A percentile compares a stretch with the other conserved stretches of the same genome.
Evolutionary conservation across 83 land plant species (phyloP).

Genomic region (Picea abies): DNA sequence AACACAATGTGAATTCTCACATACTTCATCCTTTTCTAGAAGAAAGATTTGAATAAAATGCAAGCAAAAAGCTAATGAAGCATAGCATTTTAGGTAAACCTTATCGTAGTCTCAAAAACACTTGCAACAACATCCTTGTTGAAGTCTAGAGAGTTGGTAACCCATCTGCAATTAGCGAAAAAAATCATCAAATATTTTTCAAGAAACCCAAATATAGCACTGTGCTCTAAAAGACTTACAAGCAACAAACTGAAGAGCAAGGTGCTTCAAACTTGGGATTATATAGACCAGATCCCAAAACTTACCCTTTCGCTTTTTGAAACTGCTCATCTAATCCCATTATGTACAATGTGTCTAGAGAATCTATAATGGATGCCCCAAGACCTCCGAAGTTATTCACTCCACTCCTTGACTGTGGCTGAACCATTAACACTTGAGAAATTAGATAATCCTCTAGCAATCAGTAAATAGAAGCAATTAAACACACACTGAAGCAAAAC

Average conservation of each 20-base stretch:
- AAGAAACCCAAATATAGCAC: background rate
- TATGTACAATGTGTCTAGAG: constrained; percentile 95
- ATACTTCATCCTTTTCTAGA: background rate
- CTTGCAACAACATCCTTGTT: constrained; percentile 91
- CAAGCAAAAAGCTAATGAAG: background rate
- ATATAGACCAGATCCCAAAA: constrained; percentile 11
- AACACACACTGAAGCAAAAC: background rate
- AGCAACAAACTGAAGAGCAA: background rate
- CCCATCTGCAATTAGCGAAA: constrained; percentile 71
- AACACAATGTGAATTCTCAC: background rate
- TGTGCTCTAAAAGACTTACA: constrained; percentile 8
- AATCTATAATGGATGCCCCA: constrained; percentile 94
- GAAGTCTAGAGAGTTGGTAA: constrained; percentile 84
- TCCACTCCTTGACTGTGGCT: constrained; percentile 89
- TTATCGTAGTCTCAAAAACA: constrained; percentile 99
- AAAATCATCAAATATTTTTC: background rate
- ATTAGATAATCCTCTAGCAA: background rate
- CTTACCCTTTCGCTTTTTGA: constrained; percentile 92
- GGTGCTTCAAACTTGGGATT: background rate
- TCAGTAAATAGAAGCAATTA: background rate
- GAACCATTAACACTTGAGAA: constrained; percentile 14
- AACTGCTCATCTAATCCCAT: constrained; percentile 95
- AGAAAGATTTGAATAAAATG: background rate
- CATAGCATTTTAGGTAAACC: constrained; percentile 41
- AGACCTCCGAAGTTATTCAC: constrained; percentile 96